Percentiles rank a stretch among this genome's conserved stretches.
These are phyloP conservation scores for Pleurotus platypus DNA, from an alignment of 768 basidiomycete genomes.

Conservation along the genomic window DNA sequence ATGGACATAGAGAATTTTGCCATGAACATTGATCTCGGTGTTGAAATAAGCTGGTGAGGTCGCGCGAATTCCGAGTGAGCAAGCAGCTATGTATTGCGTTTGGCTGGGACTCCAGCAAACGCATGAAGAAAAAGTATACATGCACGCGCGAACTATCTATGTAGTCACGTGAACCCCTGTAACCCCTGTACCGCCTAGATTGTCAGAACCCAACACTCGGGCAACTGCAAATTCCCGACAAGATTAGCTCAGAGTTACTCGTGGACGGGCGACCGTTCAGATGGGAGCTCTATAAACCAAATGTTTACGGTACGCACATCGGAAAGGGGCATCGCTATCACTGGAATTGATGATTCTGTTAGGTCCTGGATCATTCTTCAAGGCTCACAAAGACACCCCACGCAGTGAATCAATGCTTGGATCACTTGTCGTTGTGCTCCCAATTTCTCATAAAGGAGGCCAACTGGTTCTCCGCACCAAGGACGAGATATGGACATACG, in stretches of 20 bases:
- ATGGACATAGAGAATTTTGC: conserved; percentile 19
- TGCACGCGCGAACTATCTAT: no score
- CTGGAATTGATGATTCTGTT: neutral
- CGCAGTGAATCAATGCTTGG: conserved; percentile 40
- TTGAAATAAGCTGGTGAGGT: neutral
- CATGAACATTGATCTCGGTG: conserved; percentile 21
- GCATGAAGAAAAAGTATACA: no score
- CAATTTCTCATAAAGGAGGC: conserved; percentile 35
- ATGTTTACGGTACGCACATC: conserved; percentile 34
- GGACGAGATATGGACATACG: conserved; percentile 27
- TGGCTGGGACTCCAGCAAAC: no score
- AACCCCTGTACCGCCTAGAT: no score
- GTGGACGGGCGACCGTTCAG: conserved; percentile 16
- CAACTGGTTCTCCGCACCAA: conserved; percentile 24
- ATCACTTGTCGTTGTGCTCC: conserved; percentile 43
- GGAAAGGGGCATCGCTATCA: no score
- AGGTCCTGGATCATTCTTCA: conserved; percentile 40
- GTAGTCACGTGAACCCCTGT: no score
- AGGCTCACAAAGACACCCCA: conserved; percentile 42
- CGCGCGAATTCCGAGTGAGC: no score
- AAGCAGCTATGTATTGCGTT: no score
- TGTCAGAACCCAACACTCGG: neutral
- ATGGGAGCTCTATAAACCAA: conserved; percentile 40
- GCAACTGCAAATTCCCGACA: conserved; percentile 21
- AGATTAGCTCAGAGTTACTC: conserved; percentile 18